Percentiles rank a stretch among this genome's conserved stretches.
Conservation (phyloP, 257 asterid species). For the Salvia hispanica region DNA sequence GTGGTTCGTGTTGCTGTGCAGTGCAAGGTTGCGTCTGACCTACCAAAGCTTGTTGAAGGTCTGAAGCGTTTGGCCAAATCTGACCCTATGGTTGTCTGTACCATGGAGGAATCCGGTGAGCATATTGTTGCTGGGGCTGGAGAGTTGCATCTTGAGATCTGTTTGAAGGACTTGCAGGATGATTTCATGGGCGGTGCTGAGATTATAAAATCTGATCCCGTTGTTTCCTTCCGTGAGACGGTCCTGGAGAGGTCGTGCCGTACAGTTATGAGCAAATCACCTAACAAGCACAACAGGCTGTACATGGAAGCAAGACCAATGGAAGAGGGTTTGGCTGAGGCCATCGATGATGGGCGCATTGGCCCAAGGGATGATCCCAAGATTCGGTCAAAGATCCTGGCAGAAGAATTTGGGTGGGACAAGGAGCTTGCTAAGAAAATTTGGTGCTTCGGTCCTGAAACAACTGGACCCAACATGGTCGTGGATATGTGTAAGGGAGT, state of each 20-base stretch:
- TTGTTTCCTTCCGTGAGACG: conserved; percentile 55
- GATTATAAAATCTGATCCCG: conserved; percentile 49
- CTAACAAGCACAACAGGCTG: conserved; percentile 54
- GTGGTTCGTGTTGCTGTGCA: conserved; percentile 32
- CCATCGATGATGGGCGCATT: conserved; percentile 57
- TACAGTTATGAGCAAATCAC: conserved; percentile 56
- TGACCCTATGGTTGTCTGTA: conserved; percentile 51
- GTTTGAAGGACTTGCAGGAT: conserved; percentile 50
- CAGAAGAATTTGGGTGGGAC: conserved; percentile 26
- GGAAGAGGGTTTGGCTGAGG: conserved; percentile 58
- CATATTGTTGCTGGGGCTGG: conserved; percentile 57
- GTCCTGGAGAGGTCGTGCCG: conserved; percentile 54
- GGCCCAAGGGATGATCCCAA: conserved; percentile 28
- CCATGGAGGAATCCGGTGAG: conserved; percentile 53
- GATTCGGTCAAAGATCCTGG: conserved; percentile 21
- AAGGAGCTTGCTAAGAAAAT: conserved; percentile 47
- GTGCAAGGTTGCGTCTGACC: conserved; percentile 47
- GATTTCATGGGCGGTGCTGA: conserved; percentile 62
- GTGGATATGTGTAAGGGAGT: conserved; percentile 65
- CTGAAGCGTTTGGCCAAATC: conserved; percentile 48
- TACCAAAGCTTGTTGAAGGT: conserved; percentile 57
- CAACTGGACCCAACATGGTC: conserved; percentile 45
- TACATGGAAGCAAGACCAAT: conserved; percentile 57
- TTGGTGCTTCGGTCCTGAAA: conserved; percentile 28
- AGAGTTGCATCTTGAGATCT: conserved; percentile 49